Percentiles rank a stretch among this genome's conserved stretches.
Evolutionary conservation across 768 basidiomycete genomes (phyloP).

Genomic region (Trametes meyenii): DNA sequence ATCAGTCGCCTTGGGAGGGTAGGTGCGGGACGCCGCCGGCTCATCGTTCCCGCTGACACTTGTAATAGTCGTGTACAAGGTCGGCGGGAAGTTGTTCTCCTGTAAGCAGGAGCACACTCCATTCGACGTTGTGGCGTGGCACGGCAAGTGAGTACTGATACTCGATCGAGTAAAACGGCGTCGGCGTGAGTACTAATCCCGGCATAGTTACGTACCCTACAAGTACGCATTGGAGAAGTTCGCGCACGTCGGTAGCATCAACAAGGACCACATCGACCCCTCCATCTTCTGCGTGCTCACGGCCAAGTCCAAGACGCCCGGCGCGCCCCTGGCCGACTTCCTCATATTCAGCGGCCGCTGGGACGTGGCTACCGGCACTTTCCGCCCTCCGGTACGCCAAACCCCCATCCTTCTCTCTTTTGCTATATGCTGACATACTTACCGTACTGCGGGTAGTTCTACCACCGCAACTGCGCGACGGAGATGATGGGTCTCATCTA

Average conservation of each 20-base stretch:
- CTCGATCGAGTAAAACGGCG: not conserved
- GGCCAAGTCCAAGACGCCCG: slow-evolving; percentile 60
- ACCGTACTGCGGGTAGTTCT: slow-evolving; percentile 45
- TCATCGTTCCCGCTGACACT: slow-evolving; percentile 48
- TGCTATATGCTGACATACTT: not conserved
- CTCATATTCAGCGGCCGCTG: slow-evolving; percentile 66
- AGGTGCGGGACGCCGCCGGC: slow-evolving; percentile 39
- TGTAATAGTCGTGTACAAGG: slow-evolving; percentile 36
- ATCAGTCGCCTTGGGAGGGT: slow-evolving; percentile 63
- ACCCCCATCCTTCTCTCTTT: not conserved
- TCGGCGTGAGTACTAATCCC: too few species aligned
- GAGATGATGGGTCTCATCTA: slow-evolving; percentile 70
- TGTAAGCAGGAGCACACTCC: slow-evolving; percentile 66
- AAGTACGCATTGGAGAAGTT: slow-evolving; percentile 71
- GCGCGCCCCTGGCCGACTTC: slow-evolving; percentile 63
- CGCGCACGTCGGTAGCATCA: slow-evolving; percentile 62
- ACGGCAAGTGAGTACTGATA: slow-evolving; percentile 54
- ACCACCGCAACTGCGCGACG: slow-evolving; percentile 62
- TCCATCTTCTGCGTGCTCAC: slow-evolving; percentile 72
- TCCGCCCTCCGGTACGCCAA: slow-evolving; percentile 56
- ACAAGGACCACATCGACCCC: slow-evolving; percentile 71
- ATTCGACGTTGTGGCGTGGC: slow-evolving; percentile 75
- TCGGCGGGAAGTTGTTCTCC: slow-evolving; percentile 55
- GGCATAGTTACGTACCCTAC: slow-evolving; percentile 60
- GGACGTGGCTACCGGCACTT: slow-evolving; percentile 62